phyloP scores from a whole-genome alignment of 1,284 basidiomycete genomes.

The Austroboletus novae-zelandiae region DNA sequence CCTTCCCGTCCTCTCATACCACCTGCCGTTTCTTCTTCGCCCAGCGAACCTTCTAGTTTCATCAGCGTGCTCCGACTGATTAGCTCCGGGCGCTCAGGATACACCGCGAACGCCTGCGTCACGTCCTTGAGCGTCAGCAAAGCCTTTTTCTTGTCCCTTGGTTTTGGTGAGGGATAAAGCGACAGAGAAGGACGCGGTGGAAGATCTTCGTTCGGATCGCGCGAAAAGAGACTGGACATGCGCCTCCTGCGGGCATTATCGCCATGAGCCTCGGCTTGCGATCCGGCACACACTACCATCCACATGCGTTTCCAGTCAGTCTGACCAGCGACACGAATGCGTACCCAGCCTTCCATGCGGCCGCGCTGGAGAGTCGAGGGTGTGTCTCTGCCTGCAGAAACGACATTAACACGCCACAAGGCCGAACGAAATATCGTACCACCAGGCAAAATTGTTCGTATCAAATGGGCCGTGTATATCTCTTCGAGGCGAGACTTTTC shows the following conservation, averaged over 20 bases:
- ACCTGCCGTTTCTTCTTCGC: constrained; percentile 70
- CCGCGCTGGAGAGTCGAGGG: constrained; percentile 68
- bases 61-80: constrained; percentile 85
- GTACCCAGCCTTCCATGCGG: constrained; percentile 90
- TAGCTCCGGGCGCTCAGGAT: constrained; percentile 91
- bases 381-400: constrained; percentile 57
- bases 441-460: constrained; percentile 67
- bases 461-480: constrained; percentile 94
- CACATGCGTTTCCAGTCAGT: constrained; percentile 96
- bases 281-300: constrained; percentile 68
- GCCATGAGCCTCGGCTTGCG: constrained; percentile 22
- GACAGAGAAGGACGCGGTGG: constrained; percentile 40
- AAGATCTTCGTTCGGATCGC: constrained; percentile 35
- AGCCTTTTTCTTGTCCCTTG: constrained; percentile 68
- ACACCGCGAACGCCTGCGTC: constrained; percentile 83
- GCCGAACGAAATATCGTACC: constrained; percentile 37
- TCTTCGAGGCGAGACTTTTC: constrained; percentile 95
- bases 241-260: constrained; percentile 50
- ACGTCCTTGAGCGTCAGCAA: constrained; percentile 56
- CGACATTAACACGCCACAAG: neutral
- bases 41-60: constrained; percentile 82
- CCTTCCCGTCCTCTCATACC: constrained; percentile 66
- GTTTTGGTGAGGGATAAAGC: constrained; percentile 59
- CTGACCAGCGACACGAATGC: constrained; percentile 88
- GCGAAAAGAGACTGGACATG: constrained; percentile 66